Conservation (phyloP, 78 protist genomes). For the Dictyostelium intermedium region DNA sequence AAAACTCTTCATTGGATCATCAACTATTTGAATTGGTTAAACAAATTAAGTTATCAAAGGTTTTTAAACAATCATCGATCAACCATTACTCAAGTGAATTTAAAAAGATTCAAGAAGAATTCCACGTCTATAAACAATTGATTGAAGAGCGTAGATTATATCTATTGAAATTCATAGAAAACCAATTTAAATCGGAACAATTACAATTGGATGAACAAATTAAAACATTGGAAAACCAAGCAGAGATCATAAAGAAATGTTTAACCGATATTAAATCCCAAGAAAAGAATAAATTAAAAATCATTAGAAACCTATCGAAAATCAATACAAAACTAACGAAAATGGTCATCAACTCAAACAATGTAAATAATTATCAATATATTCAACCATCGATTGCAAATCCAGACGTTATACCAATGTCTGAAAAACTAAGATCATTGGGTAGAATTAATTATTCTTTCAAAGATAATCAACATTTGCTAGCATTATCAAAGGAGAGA, state of each 20-base stretch:
- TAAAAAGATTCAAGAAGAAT: background rate
- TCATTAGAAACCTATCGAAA: background rate
- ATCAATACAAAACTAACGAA: background rate
- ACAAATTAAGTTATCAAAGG: background rate
- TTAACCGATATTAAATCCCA: background rate
- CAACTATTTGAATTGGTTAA: slow-evolving; percentile 13
- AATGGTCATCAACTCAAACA: background rate
- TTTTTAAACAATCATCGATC: background rate
- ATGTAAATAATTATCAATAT: background rate
- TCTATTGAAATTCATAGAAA: background rate
- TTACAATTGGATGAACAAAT: background rate
- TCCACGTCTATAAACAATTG: background rate
- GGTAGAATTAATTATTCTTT: background rate
- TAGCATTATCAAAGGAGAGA: background rate
- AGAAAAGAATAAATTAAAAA: slow-evolving; percentile 26
- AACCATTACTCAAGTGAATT: background rate
- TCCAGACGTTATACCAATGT: background rate
- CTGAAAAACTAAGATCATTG: background rate
- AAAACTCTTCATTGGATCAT: background rate
- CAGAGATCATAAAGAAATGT: background rate
- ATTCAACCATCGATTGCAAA: background rate
- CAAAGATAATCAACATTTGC: background rate
- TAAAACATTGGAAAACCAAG: background rate
- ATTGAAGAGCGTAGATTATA: background rate
- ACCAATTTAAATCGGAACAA: slow-evolving; percentile 8